A percentile compares a stretch with the other conserved stretches of the same genome.
These are phyloP conservation scores for Fusarium equiseti DNA, from an alignment of 2,329 filamentous ascomycete species.

Conservation along the genomic window DNA sequence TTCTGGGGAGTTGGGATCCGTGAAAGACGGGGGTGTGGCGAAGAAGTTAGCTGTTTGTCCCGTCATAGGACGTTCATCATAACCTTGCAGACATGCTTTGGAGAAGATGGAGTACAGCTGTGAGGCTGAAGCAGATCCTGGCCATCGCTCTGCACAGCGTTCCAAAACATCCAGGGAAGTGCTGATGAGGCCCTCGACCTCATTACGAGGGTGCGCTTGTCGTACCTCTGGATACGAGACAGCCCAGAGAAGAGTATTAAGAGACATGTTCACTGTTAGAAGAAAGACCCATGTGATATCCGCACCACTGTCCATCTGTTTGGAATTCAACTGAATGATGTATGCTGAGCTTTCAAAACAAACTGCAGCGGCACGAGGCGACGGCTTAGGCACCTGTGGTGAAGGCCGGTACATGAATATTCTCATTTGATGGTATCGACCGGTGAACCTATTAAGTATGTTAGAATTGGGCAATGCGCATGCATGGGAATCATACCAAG, in stretches of 20 bases:
- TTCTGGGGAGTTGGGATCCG: constrained; percentile 51
- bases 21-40: constrained; percentile 51
- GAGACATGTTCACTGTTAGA: constrained; percentile 87
- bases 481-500: constrained; percentile 72
- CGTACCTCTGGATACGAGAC: constrained; percentile 89
- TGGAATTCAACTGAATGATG: constrained; percentile 83
- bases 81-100: constrained; percentile 87
- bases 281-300: constrained; percentile 97
- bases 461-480: constrained; percentile 7
- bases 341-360: constrained; percentile 87
- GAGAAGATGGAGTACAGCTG: constrained; percentile 90
- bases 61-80: constrained; percentile 67
- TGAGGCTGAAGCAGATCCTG: constrained; percentile 85
- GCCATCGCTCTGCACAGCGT: constrained; percentile 88
- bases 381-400: constrained; percentile 90
- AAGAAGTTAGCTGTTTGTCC: constrained; percentile 49
- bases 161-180: constrained; percentile 83
- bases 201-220: constrained; percentile 75
- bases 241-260: constrained; percentile 93
- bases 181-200: constrained; percentile 80
- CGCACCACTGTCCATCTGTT: constrained; percentile 80
- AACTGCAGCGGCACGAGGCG: constrained; percentile 78
- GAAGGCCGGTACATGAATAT: constrained; percentile 91
- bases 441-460: constrained; percentile 65
- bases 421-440: constrained; percentile 86